Evolutionary conservation across 768 basidiomycete genomes (phyloP), one percentile per base, ranked within the genome.

Genomic region (Nidularia sp.): DNA sequence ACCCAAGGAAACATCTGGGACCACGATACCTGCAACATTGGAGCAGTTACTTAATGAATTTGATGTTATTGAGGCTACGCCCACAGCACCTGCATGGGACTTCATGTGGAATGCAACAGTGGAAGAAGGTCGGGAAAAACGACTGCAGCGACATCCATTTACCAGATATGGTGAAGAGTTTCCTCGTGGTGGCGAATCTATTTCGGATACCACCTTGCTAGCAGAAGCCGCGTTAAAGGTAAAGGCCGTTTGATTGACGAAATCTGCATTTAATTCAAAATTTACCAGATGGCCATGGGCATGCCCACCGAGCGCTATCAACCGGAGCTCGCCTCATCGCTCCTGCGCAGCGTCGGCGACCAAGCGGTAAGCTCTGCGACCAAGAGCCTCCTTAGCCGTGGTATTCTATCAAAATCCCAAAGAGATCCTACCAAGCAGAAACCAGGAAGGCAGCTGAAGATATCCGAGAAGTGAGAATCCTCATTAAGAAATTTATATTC

Each of bases 211-310:
- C 6, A 61, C 80, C 43, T 69, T 70, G 49, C 57, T 88, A 18
- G 86, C 88, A 1, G 87, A 93, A 60, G 72, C 83, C 25, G 83
- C 81, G 3, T 61, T 92, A 33, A 93, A 93, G 81, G 91, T 85
- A 55, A 49, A 57, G 18, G 18, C 18, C 18, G 18, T 18, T 18
- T 18, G 18, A 18, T 18, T 18, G 18, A 18, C 18, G 18, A 18
- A 18, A 18, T 18, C 18, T 18, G 18, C 18, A 18, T 18, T 18
- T 18, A 18, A 18, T 18, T 18, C 18, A 18, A 18, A 18, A 29
- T 34, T 13, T 45, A n/a, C 12, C 50, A 93, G 92, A 89, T 93
- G 86, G 79, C 80, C 4, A 75, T 93, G 48, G 85, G 88, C 9
- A 85, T 85, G 1, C 84, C 89, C 1, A 72, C 74, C 54, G 90